Evolutionary conservation across 768 basidiomycete species (phyloP), one percentile per base, ranked within the genome.

Genomic region (Xanthoconium stramineum): DNA sequence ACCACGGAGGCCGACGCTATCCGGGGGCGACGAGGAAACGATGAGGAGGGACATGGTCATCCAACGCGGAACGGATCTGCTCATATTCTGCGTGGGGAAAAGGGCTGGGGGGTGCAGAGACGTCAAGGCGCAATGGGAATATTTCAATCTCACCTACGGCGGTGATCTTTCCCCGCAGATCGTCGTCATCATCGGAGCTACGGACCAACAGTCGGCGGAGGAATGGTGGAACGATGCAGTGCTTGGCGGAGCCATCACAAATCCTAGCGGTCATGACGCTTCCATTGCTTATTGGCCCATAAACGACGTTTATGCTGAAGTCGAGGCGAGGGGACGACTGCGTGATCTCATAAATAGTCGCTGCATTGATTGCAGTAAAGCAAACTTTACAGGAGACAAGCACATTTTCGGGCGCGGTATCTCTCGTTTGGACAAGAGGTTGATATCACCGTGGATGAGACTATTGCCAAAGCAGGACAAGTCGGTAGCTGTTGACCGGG

Each of bases 121-220:
- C 20, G 55, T 66, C 47, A 66, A 32, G 57, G 36, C 12, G 20
- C 61, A 66, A 55, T 69, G 66, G 64, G 57, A 67, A 6, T 37
- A 64, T 52, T 67, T 67, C 52, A 57, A 59, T n/a, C 7, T 48
- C 45, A 57, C 59, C 29, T 67, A 67, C 15, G 61, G 66, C 3
- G 66, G 66, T 13, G 67, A 66, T 17, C 65, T 67, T 45, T 63
- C 66, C 7, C 67, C 66, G 28, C 61, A 61, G 20, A 57, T 69
- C 9, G 56, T 66, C n/a, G 33, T 69, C 17, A 12, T 67, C 45
- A 46, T 57, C 6, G 67, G 67, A 43, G 58, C 61, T 6, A 48
- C 40, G 5, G 52, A 64, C 24, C 62, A 61, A 32, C 12, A 3
- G 28, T 61, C 67, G 8, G 67, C 61, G 30, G 52, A 56, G 28